Base-by-base conservation (phyloP, 768 basidiomycete genomes). In the Lactifluus piperatus region DNA sequence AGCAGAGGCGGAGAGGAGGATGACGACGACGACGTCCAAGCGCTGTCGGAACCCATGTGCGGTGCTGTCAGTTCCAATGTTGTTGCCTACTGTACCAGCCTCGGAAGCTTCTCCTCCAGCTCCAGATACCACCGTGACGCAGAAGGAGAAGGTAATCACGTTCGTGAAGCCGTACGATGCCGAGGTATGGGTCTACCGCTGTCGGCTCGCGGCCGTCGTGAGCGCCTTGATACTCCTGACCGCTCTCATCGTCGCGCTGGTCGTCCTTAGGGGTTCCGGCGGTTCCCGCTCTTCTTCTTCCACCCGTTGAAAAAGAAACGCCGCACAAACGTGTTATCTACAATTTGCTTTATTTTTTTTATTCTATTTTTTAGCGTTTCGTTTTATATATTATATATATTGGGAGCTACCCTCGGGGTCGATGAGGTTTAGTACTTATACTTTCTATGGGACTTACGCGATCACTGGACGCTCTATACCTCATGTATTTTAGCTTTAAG, bases 191-290 rank as follows among this genome's bases (percentile, higher is more conserved):
- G 81, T 68, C 61, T 69, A 56, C 68, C 74, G 72, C 67, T 85
- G 67, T 76, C 80, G 79, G 72, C 79, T 73, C 72, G 88, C 76
- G 67, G 85, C 67, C 73, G 81, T 83, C 72, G 76, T 69, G 73
- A 85, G 76, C 68, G 85, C 72, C 71, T 74, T 73, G 64, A 71
- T 76, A 74, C 78, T 79, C 3, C 27, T 68, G 20, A 58, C 68
- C 1, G 83, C 78, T 4, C 77, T 84, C 62, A 75, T 86, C 43
- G 80, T 73, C 37, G 73, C 77, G 22, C 64, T 85, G 58, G 62
- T 82, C 53, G 67, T 81, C 18, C 43, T 62, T n/a, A 49, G 57
- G 16, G 16, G 22, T 52, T 34, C 34, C 3, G 10, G 10, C 34
- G n/a, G n/a, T n/a, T n/a, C n/a, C n/a, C n/a, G n/a, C n/a, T n/a